Evolutionary conservation across 176 grass and related monocot species (phyloP), one percentile per base, ranked within the genome.

Genomic region (Avena eriantha): DNA sequence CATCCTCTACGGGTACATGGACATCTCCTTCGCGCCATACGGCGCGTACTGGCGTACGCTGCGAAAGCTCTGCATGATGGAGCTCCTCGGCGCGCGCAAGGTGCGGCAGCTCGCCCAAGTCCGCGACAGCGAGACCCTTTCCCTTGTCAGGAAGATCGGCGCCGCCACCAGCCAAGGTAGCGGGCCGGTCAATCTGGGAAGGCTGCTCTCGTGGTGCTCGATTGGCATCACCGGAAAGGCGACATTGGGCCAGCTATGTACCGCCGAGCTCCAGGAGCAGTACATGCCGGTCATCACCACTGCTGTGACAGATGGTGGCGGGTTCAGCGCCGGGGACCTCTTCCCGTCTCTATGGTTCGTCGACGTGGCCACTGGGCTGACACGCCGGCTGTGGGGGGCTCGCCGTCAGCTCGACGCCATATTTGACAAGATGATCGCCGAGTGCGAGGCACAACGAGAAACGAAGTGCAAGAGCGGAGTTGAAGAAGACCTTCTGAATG

Each of bases 141-240:
- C 65, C 15, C 17, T 87, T 0, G 21, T 88, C 3, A 1, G 3
- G 13, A n/a, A 53, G 13, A 7, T 87, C 60, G 4, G 8, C 2
- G 4, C 1, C 3, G 4, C 78, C 43, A 11, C 5, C 35, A 3
- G 19, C 45, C 45, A 47, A 47, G 45, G 45, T 26, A 5, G 18
- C 58, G 1, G 4, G 34, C 51, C 74, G 1, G 16, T 93, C 14
- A 79, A 88, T 19, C 81, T 93, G 18, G 22, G 33, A 19, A 26
- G 24, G 26, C 13, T 29, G 46, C 41, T 87, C 6, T 5, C 13
- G 16, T 2, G 15, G 11, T 45, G 66, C 35, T 34, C 66, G 66
- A 69, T 4, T 9, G 2, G 14, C 0, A 69, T 69, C 66, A 69
- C 66, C 66, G 66, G 1, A 0, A 71, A 18, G 36, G 68, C 68